These are phyloP conservation scores for Cladobotryum protrusum DNA, from an alignment of 2,329 filamentous ascomycete species.

Conservation along the genomic window DNA sequence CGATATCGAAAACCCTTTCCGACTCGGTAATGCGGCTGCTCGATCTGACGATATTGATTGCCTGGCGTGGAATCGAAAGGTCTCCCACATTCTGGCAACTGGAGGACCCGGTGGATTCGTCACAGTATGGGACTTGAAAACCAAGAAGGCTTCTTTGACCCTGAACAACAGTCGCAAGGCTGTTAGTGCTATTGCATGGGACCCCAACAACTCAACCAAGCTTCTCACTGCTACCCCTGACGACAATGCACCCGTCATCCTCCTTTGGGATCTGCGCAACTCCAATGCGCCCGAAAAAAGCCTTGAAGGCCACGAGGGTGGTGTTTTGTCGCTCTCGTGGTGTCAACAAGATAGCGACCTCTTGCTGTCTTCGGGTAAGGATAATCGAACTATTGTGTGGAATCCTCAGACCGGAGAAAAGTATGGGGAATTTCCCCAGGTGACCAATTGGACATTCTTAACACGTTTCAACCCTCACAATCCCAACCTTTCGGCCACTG, in stretches of 20 bases:
- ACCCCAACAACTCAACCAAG: conserved; percentile 91
- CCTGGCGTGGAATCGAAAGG: conserved; percentile 97
- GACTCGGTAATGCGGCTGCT: conserved; percentile 79
- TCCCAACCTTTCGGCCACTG: conserved; percentile 85
- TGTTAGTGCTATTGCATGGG: conserved; percentile 94
- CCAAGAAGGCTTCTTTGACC: conserved; percentile 93
- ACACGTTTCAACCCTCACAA: conserved; percentile 92
- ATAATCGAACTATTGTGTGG: conserved; percentile 93
- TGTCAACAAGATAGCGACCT: conserved; percentile 85
- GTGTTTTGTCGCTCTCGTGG: conserved; percentile 91
- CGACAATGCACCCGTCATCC: conserved; percentile 79
- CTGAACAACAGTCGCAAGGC: conserved; percentile 93
- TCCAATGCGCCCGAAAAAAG: conserved; percentile 89
- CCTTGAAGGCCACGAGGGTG: conserved; percentile 87
- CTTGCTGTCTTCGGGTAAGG: conserved; percentile 88
- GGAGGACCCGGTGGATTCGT: conserved; percentile 91
- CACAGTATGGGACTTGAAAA: conserved; percentile 97
- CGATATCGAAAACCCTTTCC: conserved; percentile 80
- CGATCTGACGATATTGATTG: conserved; percentile 94
- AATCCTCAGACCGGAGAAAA: conserved; percentile 86
- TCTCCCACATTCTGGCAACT: conserved; percentile 91
- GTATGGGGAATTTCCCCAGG: conserved; percentile 89
- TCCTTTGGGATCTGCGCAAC: conserved; percentile 93
- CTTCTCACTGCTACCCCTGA: conserved; percentile 87
- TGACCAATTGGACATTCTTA: conserved; percentile 99